Percentiles rank a stretch among this genome's conserved stretches.
Evolutionary conservation across 345 rosid species (phyloP).

Genomic region (Euphorbia lathyris): DNA sequence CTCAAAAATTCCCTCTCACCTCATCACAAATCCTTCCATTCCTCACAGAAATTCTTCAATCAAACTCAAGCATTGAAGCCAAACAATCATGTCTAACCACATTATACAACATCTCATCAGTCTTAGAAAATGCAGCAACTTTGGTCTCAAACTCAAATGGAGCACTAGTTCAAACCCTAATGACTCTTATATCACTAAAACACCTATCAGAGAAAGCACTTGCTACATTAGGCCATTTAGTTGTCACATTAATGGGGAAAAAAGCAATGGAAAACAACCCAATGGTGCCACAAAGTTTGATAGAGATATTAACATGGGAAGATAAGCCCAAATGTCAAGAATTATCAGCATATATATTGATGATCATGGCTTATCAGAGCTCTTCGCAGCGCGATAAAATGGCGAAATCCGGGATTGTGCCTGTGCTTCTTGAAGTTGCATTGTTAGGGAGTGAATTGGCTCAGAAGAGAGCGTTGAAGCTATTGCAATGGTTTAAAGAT

Average conservation of each 20-base stretch:
- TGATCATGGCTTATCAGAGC: conserved; percentile 88
- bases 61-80: conserved; percentile 43
- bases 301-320: conserved; percentile 86
- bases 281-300: conserved; percentile 54
- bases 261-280: conserved; percentile 60
- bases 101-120: conserved; percentile 50
- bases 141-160: conserved; percentile 51
- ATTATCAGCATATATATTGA: conserved; percentile 62
- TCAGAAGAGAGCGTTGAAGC: conserved; percentile 77
- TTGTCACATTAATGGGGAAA: conserved; percentile 72
- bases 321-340: conserved; percentile 86
- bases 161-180: conserved; percentile 48
- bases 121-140: conserved; percentile 60
- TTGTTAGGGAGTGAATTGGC: conserved; percentile 71
- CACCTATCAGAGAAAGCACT: conserved; percentile 64
- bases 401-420: conserved; percentile 75
- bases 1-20: conserved; percentile 38
- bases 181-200: conserved; percentile 43
- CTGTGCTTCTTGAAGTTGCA: conserved; percentile 62
- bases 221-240: conserved; percentile 69
- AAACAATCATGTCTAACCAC: conserved; percentile 58
- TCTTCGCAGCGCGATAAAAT: conserved; percentile 64
- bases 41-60: conserved; percentile 45
- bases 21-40: conserved; percentile 53
- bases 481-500: conserved; percentile 90